phyloP scores from a whole-genome alignment of 192 early-diverging fungal species.

The Phlyctochytrium planicorne region DNA sequence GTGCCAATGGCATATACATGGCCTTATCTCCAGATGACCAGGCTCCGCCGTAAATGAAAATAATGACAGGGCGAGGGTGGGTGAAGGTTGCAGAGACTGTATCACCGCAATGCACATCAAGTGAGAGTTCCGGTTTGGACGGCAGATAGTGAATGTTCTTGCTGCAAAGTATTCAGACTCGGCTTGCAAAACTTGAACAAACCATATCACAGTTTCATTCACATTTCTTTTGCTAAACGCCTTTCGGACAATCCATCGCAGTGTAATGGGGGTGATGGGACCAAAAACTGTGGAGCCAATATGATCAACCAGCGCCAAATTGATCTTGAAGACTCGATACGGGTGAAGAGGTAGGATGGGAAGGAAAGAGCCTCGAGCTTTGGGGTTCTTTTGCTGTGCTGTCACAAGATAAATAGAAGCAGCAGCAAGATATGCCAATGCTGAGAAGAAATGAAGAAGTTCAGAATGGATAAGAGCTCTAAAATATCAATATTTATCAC shows the following conservation, averaged over 20 bases:
- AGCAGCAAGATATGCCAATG: not conserved
- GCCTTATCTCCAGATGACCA: conserved; percentile 34
- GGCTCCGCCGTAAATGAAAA: conserved; percentile 48
- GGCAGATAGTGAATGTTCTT: conserved; percentile 7
- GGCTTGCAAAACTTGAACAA: no score
- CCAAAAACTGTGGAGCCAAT: conserved; percentile 24
- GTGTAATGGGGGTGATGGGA: conserved; percentile 18
- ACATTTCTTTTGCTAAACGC: not conserved
- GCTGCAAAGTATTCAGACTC: no score
- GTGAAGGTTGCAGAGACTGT: not conserved
- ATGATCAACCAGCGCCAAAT: conserved; percentile 20
- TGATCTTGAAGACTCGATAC: conserved; percentile 27
- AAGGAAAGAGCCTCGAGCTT: not conserved
- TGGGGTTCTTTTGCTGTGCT: conserved; percentile 1
- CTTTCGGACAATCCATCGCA: conserved; percentile 12
- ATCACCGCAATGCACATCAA: conserved; percentile 24
- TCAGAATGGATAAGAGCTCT: no score
- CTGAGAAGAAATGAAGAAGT: not conserved
- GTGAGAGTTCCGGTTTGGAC: not conserved
- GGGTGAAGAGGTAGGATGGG: conserved; percentile 31
- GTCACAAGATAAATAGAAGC: not conserved
- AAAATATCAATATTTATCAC: no score
- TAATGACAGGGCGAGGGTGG: conserved; percentile 40
- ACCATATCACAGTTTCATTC: not conserved
- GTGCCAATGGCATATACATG: conserved; percentile 38